These are phyloP conservation scores for Pseudopyrenochaeta lycopersici DNA, from an alignment of 2,329 filamentous ascomycete genomes.

Conservation along the genomic window DNA sequence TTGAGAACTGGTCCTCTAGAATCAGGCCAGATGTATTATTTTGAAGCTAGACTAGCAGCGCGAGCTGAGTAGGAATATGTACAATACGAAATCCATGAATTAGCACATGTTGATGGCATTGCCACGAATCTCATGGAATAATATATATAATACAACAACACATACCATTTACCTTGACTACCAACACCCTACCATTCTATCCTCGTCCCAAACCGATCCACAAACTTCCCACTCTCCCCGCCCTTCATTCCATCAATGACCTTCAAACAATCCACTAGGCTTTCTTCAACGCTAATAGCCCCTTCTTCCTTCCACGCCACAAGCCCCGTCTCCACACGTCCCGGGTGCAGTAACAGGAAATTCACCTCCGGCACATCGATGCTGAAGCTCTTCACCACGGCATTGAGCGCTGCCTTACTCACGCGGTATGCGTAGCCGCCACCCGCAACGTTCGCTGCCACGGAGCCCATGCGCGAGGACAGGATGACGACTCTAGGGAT, in stretches of 20 bases:
- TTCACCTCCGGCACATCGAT: slow-evolving; percentile 54
- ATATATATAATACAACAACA: neutral
- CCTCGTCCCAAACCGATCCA: slow-evolving; percentile 54
- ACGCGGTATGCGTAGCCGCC: slow-evolving; percentile 59
- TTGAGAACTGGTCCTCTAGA: too few relatives aligned
- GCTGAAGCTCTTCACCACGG: slow-evolving; percentile 54
- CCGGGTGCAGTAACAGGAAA: slow-evolving; percentile 57
- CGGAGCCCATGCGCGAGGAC: slow-evolving; percentile 56
- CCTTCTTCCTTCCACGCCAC: slow-evolving; percentile 57
- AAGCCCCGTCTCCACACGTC: slow-evolving; percentile 56
- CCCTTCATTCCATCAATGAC: slow-evolving; percentile 46
- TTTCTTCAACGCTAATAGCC: slow-evolving; percentile 54
- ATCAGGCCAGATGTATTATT: too few relatives aligned
- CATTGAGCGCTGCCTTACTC: slow-evolving; percentile 58
- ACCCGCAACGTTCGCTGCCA: slow-evolving; percentile 51
- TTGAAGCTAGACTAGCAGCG: too few relatives aligned
- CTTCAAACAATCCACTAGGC: slow-evolving; percentile 48
- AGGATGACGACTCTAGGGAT: slow-evolving; percentile 52
- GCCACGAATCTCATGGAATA: too few relatives aligned
- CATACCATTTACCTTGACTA: neutral
- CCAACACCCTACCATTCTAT: slow-evolving; percentile 51
- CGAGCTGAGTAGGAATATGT: too few relatives aligned
- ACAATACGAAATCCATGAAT: too few relatives aligned
- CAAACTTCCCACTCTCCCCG: slow-evolving; percentile 50
- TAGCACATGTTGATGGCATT: too few relatives aligned